A percentile compares a stretch with the other conserved stretches of the same genome.
phyloP scores from a whole-genome alignment of 1,284 basidiomycete species.

The Ganoderma lingzhi region DNA sequence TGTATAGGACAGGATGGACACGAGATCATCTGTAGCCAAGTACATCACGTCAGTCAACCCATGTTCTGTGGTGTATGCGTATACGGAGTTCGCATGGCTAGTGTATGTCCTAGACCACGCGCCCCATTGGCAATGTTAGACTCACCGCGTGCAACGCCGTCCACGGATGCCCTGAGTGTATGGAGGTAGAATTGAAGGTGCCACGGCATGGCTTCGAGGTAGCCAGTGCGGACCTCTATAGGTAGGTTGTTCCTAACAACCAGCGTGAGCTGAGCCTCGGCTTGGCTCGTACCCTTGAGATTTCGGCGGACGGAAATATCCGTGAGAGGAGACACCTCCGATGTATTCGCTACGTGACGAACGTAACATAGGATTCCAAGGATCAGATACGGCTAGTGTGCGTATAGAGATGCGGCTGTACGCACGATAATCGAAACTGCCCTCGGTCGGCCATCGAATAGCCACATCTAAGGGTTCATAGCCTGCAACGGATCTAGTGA shows the following conservation, averaged over 20 bases:
- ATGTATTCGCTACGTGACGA: constrained; percentile 33
- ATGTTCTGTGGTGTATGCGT: constrained; percentile 10
- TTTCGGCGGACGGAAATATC: constrained; percentile 74
- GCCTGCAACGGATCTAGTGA: constrained; percentile 24
- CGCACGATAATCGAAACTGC: constrained; percentile 65
- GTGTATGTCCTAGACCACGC: not conserved
- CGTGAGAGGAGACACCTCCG: constrained; percentile 38
- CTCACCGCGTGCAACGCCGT: constrained; percentile 53
- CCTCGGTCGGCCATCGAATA: constrained; percentile 63
- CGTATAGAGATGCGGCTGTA: constrained; percentile 4
- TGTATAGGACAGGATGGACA: constrained; percentile 70
- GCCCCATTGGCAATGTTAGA: constrained; percentile 19
- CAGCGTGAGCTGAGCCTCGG: constrained; percentile 76
- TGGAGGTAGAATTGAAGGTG: constrained; percentile 90
- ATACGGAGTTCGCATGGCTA: constrained; percentile 1
- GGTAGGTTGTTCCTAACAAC: constrained; percentile 72
- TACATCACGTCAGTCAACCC: constrained; percentile 15
- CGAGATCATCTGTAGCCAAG: constrained; percentile 57
- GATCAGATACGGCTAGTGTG: constrained; percentile 8
- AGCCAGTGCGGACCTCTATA: constrained; percentile 63
- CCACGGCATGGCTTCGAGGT: constrained; percentile 95
- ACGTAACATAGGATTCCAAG: constrained; percentile 31
- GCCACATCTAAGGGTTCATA: constrained; percentile 54
- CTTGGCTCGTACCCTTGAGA: constrained; percentile 81
- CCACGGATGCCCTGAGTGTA: constrained; percentile 65